Evolutionary conservation across 257 asterid genomes (phyloP), one percentile per base, ranked within the genome.

Genomic region (Przewalskia tangutica): DNA sequence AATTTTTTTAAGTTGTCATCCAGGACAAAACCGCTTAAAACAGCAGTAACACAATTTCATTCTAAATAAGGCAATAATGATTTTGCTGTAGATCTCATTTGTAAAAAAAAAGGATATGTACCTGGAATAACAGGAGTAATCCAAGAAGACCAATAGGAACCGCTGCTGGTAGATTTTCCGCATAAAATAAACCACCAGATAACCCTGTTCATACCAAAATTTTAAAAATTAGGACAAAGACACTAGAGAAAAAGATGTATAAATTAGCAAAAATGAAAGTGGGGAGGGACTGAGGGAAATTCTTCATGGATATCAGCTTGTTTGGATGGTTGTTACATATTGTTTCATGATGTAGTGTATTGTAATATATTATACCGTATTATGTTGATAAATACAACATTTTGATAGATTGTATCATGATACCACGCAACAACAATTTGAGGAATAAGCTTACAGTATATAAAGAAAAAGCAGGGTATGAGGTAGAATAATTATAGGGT

Each of bases 91-190:
- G 44, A 5, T 56, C 78, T 68, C 59, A 60, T 44, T 16, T 27
- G 59, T 56, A 12, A 53, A 51, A 13, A 62, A 70, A 42, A 51
- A 17, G 56, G 32, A 2, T 17, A 1, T 20, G 13, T 84, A 93
- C 99, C 99, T 95, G 99, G 66, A 95, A 90, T 81, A 95, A 87
- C n/a, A 94, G 90, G 64, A 95, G 98, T 67, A 94, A 84, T 42
- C 99, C 99, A 73, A 95, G 97, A 82, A 94, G 95, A 82, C 97
- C 97, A 81, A 85, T 6, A 46, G 99, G 99, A 68, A 82, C 97
- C 10, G 98, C 98, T 81, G 97, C 97, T 36, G 86, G 85, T 82
- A 91, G 42, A 84, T 94, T 94, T 86, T 95, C 91, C 12, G 85
- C 88, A 87, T 90, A 93, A 58, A 79, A 87, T 40, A 91, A 90